Conservation (phyloP, 306 rosid species). For the Prinsepia uniflora region DNA sequence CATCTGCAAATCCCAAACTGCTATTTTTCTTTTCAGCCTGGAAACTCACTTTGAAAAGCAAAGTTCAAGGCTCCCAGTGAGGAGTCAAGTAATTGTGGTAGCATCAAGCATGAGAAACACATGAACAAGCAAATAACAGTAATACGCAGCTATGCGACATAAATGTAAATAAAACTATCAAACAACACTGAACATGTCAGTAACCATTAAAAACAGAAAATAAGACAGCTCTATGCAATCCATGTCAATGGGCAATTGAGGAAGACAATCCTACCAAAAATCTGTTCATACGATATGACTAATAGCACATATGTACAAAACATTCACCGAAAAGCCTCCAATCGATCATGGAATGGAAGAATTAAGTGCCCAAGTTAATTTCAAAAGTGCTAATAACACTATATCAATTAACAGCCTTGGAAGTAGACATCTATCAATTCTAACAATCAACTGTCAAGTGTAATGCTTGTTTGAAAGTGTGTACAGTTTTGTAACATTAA, state of each 20-base stretch:
- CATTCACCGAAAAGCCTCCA: background rate
- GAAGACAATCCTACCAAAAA: background rate
- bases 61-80: background rate
- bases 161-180: background rate
- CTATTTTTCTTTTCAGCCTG: background rate
- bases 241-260: background rate
- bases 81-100: background rate
- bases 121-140: background rate
- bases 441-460: no score
- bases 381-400: no score
- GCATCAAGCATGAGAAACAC: conserved; percentile 1
- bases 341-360: background rate
- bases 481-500: background rate
- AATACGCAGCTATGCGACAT: background rate
- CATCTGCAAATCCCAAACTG: background rate
- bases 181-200: background rate
- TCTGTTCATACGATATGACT: background rate
- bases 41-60: background rate
- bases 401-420: background rate
- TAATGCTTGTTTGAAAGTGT: background rate
- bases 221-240: background rate
- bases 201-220: background rate
- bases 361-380: background rate
- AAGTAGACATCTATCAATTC: background rate
- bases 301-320: background rate